Percentiles rank a stretch among this genome's conserved stretches.
phyloP scores from a whole-genome alignment of 2,329 filamentous ascomycete genomes.

The Paraphoma sp. region DNA sequence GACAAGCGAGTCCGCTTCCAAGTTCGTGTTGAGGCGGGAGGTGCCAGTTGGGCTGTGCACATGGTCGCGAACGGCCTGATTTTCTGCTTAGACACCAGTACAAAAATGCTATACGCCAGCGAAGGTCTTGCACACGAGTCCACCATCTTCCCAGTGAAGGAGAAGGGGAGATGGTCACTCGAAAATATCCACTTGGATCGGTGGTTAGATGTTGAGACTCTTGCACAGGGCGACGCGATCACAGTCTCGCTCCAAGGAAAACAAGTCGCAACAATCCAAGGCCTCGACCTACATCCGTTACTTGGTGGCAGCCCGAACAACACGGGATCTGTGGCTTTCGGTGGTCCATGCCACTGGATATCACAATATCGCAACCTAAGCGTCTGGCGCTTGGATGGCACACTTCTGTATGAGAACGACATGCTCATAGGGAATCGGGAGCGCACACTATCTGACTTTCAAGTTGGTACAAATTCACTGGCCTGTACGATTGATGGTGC shows the following conservation, averaged over 20 bases:
- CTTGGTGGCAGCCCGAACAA: conserved; percentile 11
- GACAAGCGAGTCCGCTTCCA: conserved; percentile 10
- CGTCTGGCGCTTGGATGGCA: background rate
- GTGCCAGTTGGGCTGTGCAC: conserved; percentile 15
- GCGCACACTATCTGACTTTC: conserved; percentile 10
- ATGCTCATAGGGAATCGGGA: background rate
- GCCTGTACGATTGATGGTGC: conserved; percentile 13
- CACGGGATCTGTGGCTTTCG: conserved; percentile 14
- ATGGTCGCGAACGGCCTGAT: conserved; percentile 17
- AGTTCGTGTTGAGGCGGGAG: conserved; percentile 3
- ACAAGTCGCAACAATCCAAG: background rate
- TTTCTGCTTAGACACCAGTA: conserved; percentile 9
- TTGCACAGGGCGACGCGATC: conserved; percentile 1
- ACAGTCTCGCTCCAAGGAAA: conserved; percentile 4
- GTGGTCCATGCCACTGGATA: conserved; percentile 10
- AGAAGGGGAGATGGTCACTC: conserved; percentile 9
- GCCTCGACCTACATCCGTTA: conserved; percentile 6
- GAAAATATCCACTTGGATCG: background rate
- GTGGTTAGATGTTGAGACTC: conserved; percentile 7
- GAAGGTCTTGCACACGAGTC: conserved; percentile 12
- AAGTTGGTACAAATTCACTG: conserved; percentile 12
- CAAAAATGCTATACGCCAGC: conserved; percentile 5
- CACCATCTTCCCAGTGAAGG: conserved; percentile 8
- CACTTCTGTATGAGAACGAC: conserved; percentile 5
- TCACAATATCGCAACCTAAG: conserved; percentile 7